Evolutionary conservation across 345 rosid genomes (phyloP).

Genomic region (Eucalyptus globulus): DNA sequence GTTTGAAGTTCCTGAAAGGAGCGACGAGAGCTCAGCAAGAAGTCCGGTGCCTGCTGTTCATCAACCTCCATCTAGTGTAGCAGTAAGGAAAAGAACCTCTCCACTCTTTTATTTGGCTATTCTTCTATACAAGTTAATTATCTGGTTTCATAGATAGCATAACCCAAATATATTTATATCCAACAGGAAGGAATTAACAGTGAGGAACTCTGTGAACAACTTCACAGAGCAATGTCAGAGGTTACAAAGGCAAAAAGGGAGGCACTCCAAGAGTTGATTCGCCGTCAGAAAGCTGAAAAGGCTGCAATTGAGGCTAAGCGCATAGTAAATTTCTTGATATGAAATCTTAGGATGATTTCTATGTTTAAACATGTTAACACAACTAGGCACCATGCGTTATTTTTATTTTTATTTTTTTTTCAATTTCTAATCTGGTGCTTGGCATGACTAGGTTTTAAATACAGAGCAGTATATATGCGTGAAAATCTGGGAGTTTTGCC

Average conservation of each 20-base stretch:
- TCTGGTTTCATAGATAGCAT: neutral
- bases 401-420: neutral
- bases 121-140: neutral
- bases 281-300: constrained; percentile 62
- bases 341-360: no score
- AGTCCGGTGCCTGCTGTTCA: neutral
- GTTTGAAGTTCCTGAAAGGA: neutral
- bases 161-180: neutral
- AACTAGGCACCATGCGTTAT: neutral
- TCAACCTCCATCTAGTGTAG: neutral
- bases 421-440: neutral
- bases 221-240: constrained; percentile 42
- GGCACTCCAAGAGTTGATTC: constrained; percentile 43
- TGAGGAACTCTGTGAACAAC: constrained; percentile 38
- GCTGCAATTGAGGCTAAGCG: constrained; percentile 60
- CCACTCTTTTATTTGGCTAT: neutral
- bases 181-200: constrained; percentile 38
- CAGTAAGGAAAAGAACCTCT: neutral
- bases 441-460: neutral
- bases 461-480: neutral
- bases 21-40: neutral
- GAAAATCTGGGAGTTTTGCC: neutral
- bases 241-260: constrained; percentile 49
- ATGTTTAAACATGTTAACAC: neutral
- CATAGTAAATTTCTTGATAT: neutral